A percentile compares a stretch with the other conserved stretches of the same genome.
Evolutionary conservation across 1,139 yeast species (phyloP).

Genomic region (Kodamaea plutei): DNA sequence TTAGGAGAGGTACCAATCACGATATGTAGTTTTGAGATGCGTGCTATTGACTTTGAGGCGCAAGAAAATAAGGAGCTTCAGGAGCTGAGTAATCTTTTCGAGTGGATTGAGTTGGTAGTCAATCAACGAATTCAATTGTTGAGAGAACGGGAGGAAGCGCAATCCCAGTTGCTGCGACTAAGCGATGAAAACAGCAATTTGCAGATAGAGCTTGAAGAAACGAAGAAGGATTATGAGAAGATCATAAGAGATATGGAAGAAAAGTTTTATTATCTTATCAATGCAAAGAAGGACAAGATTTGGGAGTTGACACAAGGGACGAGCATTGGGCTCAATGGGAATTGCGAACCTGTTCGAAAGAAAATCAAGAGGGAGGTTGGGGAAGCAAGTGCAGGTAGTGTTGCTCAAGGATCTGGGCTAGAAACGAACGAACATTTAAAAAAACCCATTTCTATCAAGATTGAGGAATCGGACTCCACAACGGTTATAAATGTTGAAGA

Average conservation of each 20-base stretch:
- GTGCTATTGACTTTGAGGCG: constrained; percentile 14
- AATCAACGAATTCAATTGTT: constrained; percentile 14
- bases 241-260: constrained; percentile 32
- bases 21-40: constrained; percentile 20
- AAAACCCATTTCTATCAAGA: no score
- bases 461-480: no score
- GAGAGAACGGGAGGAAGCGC: constrained; percentile 2
- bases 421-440: constrained; percentile 1
- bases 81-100: constrained; percentile 20
- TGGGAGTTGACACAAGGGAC: constrained; percentile 24
- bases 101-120: constrained; percentile 25
- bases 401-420: constrained; percentile 1
- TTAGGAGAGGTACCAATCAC: constrained; percentile 22
- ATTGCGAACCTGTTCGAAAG: constrained; percentile 11
- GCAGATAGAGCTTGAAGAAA: constrained; percentile 7
- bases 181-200: constrained; percentile 4
- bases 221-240: constrained; percentile 21
- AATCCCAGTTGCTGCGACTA: background rate
- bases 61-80: no score
- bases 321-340: constrained; percentile 22
- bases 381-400: no score
- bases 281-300: constrained; percentile 34
- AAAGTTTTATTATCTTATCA: constrained; percentile 34
- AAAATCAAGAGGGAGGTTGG: constrained; percentile 11
- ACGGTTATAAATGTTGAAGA: no score